Conservation (phyloP, 2,329 filamentous ascomycete genomes). For the Pseudogymnoascus sp. region DNA sequence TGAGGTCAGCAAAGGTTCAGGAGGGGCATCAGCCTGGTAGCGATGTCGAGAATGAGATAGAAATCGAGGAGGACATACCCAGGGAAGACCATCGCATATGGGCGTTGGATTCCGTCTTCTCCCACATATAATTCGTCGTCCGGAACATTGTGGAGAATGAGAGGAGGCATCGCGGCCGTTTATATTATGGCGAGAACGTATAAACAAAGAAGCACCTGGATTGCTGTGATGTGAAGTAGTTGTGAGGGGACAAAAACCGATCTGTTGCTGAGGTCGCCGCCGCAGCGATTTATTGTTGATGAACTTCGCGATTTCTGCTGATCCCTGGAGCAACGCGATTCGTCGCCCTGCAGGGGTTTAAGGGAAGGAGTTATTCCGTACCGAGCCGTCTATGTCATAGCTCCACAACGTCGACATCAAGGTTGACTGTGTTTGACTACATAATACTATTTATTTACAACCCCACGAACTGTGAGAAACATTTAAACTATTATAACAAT, state of each 20-base stretch:
- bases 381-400: slow-evolving; percentile 10
- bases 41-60: background rate
- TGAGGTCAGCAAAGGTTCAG: background rate
- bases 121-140: slow-evolving; percentile 59
- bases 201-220: background rate
- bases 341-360: slow-evolving; percentile 1
- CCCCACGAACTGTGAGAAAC: background rate
- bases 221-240: background rate
- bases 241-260: background rate
- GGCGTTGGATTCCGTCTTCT: slow-evolving; percentile 55
- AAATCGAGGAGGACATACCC: slow-evolving; percentile 39
- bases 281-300: slow-evolving; percentile 9
- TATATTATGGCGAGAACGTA: background rate
- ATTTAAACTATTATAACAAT: background rate
- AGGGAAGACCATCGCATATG: slow-evolving; percentile 58
- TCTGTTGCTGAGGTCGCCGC: slow-evolving; percentile 6
- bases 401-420: background rate
- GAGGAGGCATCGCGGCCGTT: slow-evolving; percentile 44
- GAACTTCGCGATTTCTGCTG: slow-evolving; percentile 9
- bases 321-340: slow-evolving; percentile 6
- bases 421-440: background rate
- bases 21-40: background rate
- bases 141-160: slow-evolving; percentile 60
- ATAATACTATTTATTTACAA: slow-evolving; percentile 1
- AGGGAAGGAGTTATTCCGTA: slow-evolving; percentile 6